Conservation (phyloP, 2,329 filamentous ascomycete genomes). For the Colletotrichum sp. region DNA sequence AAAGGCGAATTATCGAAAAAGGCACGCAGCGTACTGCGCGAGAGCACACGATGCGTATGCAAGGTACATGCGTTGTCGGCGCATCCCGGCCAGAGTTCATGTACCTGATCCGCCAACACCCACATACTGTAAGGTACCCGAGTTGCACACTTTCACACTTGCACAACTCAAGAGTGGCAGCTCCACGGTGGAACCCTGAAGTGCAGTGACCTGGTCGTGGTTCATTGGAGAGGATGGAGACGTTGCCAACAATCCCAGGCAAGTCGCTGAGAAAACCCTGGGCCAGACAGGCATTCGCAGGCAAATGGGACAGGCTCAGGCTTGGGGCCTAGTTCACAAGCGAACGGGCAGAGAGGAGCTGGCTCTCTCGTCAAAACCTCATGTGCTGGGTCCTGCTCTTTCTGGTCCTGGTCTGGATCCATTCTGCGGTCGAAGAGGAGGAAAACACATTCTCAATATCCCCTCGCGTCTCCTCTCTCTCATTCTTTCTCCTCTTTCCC, state of each 20-base stretch:
- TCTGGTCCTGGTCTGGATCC: not conserved
- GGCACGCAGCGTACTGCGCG: not conserved
- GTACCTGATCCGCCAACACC: not conserved
- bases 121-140: slow-evolving; percentile 16
- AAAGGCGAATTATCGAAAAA: not conserved
- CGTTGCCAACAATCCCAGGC: not conserved
- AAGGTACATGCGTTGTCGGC: not conserved
- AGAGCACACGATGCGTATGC: not conserved
- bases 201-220: not conserved
- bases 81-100: not conserved
- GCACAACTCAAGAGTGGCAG: not conserved
- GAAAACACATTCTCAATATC: not conserved
- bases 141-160: not conserved
- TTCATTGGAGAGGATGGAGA: not conserved
- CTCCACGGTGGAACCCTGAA: slow-evolving; percentile 5
- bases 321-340: not conserved
- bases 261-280: not conserved
- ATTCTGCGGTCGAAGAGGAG: not conserved
- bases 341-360: not conserved
- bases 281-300: slow-evolving; percentile 2
- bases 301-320: not conserved
- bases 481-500: not conserved
- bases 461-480: not conserved
- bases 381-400: not conserved
- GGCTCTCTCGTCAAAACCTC: not conserved